These are phyloP conservation scores for Orbilia oligospora DNA, from an alignment of 2,329 filamentous ascomycete genomes.

Conservation along the genomic window DNA sequence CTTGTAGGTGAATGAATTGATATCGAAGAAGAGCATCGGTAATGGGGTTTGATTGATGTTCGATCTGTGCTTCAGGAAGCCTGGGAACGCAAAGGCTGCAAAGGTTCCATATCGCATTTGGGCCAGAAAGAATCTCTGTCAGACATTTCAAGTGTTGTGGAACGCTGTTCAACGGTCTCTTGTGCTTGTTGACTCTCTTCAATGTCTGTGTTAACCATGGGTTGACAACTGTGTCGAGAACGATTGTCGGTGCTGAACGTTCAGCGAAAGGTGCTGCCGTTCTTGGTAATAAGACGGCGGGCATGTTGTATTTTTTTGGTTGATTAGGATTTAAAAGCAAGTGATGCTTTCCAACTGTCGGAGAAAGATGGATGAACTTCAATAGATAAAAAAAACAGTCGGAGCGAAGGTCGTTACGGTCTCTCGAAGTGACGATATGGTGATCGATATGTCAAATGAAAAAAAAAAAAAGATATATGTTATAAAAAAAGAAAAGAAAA, in stretches of 20 bases:
- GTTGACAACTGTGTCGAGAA: conserved; percentile 91
- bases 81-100: conserved; percentile 61
- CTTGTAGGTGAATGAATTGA: conserved; percentile 92
- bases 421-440: conserved; percentile 60
- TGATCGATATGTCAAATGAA: conserved; percentile 61
- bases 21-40: conserved; percentile 93
- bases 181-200: conserved; percentile 96
- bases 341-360: conserved; percentile 53
- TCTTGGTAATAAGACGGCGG: conserved; percentile 90
- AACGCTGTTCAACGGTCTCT: conserved; percentile 96
- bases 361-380: conserved; percentile 47
- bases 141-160: conserved; percentile 95
- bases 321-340: conserved; percentile 54
- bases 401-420: conserved; percentile 60
- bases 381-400: conserved; percentile 64
- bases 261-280: conserved; percentile 97
- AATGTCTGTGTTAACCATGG: conserved; percentile 96
- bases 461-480: conserved; percentile 62
- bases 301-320: conserved; percentile 76
- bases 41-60: conserved; percentile 83
- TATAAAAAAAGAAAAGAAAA: conserved; percentile 66
- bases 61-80: conserved; percentile 77
- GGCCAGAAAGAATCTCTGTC: conserved; percentile 90
- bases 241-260: conserved; percentile 92
- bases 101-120: conserved; percentile 87